Percentiles rank a stretch among this genome's conserved stretches.
These are phyloP conservation scores for Catenaria anguillulae DNA, from an alignment of 371 early-diverging fungal genomes.

Conservation along the genomic window DNA sequence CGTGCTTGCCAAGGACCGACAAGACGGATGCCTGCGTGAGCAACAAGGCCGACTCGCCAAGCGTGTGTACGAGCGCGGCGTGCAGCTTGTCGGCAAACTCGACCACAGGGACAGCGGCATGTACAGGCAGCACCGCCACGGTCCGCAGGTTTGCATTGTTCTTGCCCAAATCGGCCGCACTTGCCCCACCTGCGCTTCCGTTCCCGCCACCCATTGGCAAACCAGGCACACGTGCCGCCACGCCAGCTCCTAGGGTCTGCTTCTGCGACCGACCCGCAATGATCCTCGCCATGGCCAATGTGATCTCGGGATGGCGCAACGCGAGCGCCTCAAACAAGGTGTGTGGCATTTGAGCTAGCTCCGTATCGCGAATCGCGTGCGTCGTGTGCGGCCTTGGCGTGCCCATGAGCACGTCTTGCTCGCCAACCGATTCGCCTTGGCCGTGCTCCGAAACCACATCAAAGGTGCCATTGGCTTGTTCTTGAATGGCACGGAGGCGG, in stretches of 20 bases:
- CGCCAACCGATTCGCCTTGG: conserved; percentile 86
- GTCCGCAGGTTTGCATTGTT: conserved; percentile 86
- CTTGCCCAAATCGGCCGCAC: too few relatives aligned
- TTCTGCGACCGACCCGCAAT: conserved; percentile 63
- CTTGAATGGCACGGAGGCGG: conserved; percentile 69
- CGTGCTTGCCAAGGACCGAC: conserved; percentile 72
- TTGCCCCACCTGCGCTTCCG: too few relatives aligned
- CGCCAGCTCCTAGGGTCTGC: conserved; percentile 20
- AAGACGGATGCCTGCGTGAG: conserved; percentile 67
- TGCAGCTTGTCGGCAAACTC: conserved; percentile 75
- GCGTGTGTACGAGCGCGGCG: conserved; percentile 47
- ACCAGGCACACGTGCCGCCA: conserved; percentile 3
- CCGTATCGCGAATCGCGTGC: conserved; percentile 93
- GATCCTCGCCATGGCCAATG: conserved; percentile 75
- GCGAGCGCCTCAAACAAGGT: conserved; percentile 84
- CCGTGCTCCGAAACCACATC: conserved; percentile 86
- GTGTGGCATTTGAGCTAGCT: conserved; percentile 88
- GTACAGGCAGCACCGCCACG: conserved; percentile 80
- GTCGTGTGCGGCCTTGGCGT: conserved; percentile 67
- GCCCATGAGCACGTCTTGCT: conserved; percentile 79
- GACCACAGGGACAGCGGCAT: conserved; percentile 57
- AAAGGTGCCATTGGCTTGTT: conserved; percentile 33
- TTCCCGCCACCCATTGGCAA: conserved; percentile 10
- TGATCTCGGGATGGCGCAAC: conserved; percentile 73
- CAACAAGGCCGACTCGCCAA: conserved; percentile 56